A percentile compares a stretch with the other conserved stretches of the same genome.
Evolutionary conservation across 1,284 basidiomycete genomes (phyloP).

Genomic region (Mycosarcoma maydis): DNA sequence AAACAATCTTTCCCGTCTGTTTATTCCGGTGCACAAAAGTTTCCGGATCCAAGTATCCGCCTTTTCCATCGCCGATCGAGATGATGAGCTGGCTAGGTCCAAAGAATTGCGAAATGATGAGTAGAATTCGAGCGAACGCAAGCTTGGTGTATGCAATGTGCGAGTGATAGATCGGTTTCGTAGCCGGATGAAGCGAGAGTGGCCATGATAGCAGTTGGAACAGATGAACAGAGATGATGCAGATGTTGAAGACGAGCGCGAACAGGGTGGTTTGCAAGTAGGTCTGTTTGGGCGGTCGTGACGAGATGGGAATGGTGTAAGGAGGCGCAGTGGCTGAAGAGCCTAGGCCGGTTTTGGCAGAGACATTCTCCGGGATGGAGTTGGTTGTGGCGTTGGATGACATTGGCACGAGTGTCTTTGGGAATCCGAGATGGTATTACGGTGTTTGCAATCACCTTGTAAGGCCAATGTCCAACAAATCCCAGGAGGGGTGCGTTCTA

Average conservation of each 20-base stretch:
- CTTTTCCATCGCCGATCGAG: conserved; percentile 48
- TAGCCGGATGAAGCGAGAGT: conserved; percentile 33
- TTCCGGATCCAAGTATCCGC: conserved; percentile 49
- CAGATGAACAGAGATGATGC: conserved; percentile 45
- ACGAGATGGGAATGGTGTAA: conserved; percentile 44
- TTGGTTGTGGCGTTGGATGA: background rate
- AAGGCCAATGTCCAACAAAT: too few relatives aligned
- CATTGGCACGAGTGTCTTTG: background rate
- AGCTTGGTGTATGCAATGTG: conserved; percentile 53
- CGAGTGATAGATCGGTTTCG: conserved; percentile 29
- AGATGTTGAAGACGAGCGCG: conserved; percentile 49
- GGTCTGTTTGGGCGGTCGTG: conserved; percentile 23
- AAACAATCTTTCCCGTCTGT: conserved; percentile 30
- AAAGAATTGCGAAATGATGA: conserved; percentile 57
- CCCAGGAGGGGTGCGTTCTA: too few relatives aligned
- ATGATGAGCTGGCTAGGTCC: conserved; percentile 55
- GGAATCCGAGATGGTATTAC: background rate
- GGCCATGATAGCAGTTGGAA: conserved; percentile 51
- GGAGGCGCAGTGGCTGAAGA: conserved; percentile 4
- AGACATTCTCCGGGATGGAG: conserved; percentile 8
- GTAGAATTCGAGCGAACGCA: conserved; percentile 38
- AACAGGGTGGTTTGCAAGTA: conserved; percentile 47
- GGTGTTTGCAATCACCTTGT: too few relatives aligned
- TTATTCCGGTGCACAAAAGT: conserved; percentile 39
- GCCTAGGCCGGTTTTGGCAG: conserved; percentile 37